Conservation (phyloP, 1,284 basidiomycete species). For the Rhodotorula sp. region DNA sequence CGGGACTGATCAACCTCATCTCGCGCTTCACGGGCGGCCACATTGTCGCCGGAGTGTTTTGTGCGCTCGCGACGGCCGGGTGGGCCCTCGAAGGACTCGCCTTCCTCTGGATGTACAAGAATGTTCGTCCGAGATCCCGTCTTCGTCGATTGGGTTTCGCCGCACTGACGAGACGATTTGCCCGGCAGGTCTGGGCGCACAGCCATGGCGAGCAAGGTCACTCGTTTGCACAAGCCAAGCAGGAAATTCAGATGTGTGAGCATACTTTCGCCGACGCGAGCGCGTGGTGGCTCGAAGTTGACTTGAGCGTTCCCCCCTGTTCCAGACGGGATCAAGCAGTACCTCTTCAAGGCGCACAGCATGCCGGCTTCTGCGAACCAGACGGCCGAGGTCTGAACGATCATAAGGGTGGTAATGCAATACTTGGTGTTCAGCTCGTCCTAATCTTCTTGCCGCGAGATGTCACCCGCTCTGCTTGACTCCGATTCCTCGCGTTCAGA, state of each 20-base stretch:
- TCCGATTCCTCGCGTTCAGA: too few species aligned
- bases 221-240: slow-evolving; percentile 75
- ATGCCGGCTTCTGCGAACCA: slow-evolving; percentile 13
- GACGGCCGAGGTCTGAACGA: slow-evolving; percentile 6
- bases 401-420: too few species aligned
- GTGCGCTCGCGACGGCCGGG: slow-evolving; percentile 74
- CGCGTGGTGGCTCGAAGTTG: neutral
- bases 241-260: slow-evolving; percentile 61
- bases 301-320: neutral
- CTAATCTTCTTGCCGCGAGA: too few species aligned
- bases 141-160: too few species aligned
- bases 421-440: too few species aligned
- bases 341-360: slow-evolving; percentile 21
- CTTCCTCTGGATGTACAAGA: slow-evolving; percentile 75
- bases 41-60: slow-evolving; percentile 73
- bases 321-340: slow-evolving; percentile 19
- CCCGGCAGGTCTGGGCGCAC: slow-evolving; percentile 74
- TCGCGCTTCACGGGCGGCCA: slow-evolving; percentile 45
- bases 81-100: slow-evolving; percentile 85
- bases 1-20: slow-evolving; percentile 87
- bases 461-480: too few species aligned
- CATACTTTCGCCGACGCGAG: neutral
- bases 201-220: slow-evolving; percentile 73
- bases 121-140: slow-evolving; percentile 55
- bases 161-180: too few species aligned